Evolutionary conservation across 495 filamentous ascomycete species (phyloP).

Genomic region (Penicillium maclennaniae): DNA sequence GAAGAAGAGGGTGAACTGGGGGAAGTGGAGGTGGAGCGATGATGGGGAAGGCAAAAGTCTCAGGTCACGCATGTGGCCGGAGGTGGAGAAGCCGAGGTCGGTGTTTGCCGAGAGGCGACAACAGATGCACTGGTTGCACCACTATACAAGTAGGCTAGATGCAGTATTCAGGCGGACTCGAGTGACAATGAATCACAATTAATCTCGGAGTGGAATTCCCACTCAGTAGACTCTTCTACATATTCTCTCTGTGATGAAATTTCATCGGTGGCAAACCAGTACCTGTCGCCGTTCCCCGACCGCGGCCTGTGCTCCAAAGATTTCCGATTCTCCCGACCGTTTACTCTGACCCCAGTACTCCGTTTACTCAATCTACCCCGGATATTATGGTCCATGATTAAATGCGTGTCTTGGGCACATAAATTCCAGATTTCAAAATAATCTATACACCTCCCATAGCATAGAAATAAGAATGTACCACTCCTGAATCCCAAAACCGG

Average conservation of each 20-base stretch:
- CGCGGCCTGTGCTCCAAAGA: background rate
- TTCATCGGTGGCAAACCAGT: slow-evolving; percentile 20
- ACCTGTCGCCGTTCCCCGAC: slow-evolving; percentile 3
- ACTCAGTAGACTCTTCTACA: background rate
- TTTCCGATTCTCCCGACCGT: too few species aligned
- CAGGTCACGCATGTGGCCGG: slow-evolving; percentile 28
- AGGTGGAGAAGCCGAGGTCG: slow-evolving; percentile 32
- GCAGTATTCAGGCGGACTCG: background rate
- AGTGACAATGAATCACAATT: background rate
- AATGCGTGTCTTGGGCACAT: too few species aligned
- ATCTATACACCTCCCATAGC: background rate
- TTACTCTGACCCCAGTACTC: background rate
- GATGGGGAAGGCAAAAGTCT: slow-evolving; percentile 15
- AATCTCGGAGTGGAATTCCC: background rate
- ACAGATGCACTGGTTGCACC: background rate
- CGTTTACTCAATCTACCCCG: background rate
- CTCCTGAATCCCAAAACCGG: background rate
- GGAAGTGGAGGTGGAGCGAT: slow-evolving; percentile 13
- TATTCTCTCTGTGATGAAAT: slow-evolving; percentile 6
- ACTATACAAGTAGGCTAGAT: too few species aligned
- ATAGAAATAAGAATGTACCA: background rate
- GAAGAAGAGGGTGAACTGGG: slow-evolving; percentile 1
- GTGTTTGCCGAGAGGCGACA: slow-evolving; percentile 15
- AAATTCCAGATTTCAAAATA: background rate
- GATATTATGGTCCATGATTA: too few species aligned